A percentile compares a stretch with the other conserved stretches of the same genome.
phyloP scores from a whole-genome alignment of 176 grass and related monocot species.

The Puya raimondii region DNA sequence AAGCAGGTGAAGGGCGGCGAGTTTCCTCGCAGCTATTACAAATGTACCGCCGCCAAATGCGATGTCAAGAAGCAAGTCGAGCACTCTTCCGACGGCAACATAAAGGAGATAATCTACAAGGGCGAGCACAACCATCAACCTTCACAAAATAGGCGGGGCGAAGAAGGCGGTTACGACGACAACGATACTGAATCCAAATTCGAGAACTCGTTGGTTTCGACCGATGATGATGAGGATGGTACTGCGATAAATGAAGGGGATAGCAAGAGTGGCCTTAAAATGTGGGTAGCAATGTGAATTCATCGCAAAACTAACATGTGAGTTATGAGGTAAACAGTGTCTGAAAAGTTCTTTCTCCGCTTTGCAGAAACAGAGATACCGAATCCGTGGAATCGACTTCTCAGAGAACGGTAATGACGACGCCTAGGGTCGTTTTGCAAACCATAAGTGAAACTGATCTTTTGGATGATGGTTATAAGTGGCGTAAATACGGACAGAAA shows the following conservation, averaged over 20 bases:
- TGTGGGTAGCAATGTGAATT: not conserved
- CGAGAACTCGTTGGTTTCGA: constrained; percentile 1
- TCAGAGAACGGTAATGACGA: constrained; percentile 29
- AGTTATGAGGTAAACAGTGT: constrained; percentile 9
- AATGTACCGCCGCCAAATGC: constrained; percentile 52
- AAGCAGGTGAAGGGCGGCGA: constrained; percentile 79
- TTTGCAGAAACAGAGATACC: constrained; percentile 17
- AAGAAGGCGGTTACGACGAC: not conserved
- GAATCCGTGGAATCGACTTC: constrained; percentile 4
- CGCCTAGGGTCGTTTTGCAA: constrained; percentile 44
- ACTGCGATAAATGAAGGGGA: not conserved
- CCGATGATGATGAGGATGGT: not conserved
- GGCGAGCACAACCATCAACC: constrained; percentile 51
- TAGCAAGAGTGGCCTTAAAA: not conserved
- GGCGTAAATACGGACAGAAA: constrained; percentile 61
- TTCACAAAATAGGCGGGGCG: not conserved
- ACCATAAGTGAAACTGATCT: constrained; percentile 47
- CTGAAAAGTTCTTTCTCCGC: not conserved
- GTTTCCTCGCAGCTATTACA: constrained; percentile 78
- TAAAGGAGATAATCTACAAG: constrained; percentile 86
- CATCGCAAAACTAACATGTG: not conserved
- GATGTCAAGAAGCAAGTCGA: constrained; percentile 75
- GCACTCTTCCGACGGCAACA: constrained; percentile 51
- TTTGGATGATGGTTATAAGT: constrained; percentile 48
- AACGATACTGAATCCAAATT: constrained; percentile 17